Evolutionary conservation across 1,139 yeast genomes (phyloP).

Genomic region (Suhomyces anneliseae): DNA sequence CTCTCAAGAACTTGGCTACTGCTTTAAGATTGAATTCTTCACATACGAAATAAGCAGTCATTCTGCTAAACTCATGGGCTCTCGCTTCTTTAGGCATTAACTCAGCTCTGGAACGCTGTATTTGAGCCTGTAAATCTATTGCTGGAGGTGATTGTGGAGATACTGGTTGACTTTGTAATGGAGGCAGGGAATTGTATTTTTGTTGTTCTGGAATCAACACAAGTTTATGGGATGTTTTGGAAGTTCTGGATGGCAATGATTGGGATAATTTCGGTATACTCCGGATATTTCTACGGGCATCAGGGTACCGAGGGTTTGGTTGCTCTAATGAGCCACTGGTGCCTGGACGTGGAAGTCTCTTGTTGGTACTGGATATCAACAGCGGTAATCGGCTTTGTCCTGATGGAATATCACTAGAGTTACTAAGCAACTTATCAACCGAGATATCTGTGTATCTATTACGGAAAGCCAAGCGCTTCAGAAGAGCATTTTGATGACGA

Average conservation of each 20-base stretch:
- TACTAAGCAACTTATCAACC: slow-evolving; percentile 67
- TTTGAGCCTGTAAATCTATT: slow-evolving; percentile 32
- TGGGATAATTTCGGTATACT: slow-evolving; percentile 60
- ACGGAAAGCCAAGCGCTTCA: slow-evolving; percentile 29
- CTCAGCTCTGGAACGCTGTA: slow-evolving; percentile 65
- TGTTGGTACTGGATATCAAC: slow-evolving; percentile 18
- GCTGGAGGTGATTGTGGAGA: slow-evolving; percentile 5
- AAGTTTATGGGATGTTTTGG: slow-evolving; percentile 80
- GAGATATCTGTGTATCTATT: slow-evolving; percentile 68
- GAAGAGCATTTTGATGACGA: slow-evolving; percentile 24
- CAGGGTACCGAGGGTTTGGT: slow-evolving; percentile 1
- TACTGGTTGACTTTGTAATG: slow-evolving; percentile 15
- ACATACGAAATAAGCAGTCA: slow-evolving; percentile 87
- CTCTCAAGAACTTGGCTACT: slow-evolving; percentile 62
- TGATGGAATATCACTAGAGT: slow-evolving; percentile 84
- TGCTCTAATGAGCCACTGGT: background rate
- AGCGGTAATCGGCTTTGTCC: slow-evolving; percentile 58
- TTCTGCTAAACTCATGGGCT: slow-evolving; percentile 72
- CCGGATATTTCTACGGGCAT: slow-evolving; percentile 29
- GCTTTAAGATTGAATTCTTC: slow-evolving; percentile 72
- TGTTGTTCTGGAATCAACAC: slow-evolving; percentile 80
- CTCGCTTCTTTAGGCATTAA: slow-evolving; percentile 65
- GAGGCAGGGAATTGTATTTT: slow-evolving; percentile 12
- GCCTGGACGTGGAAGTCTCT: slow-evolving; percentile 1
- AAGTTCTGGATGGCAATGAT: slow-evolving; percentile 78